Percentiles rank a stretch among this genome's conserved stretches.
These are phyloP conservation scores for Kwoniella newhampshirensis DNA, from an alignment of 768 basidiomycete species.

Conservation along the genomic window DNA sequence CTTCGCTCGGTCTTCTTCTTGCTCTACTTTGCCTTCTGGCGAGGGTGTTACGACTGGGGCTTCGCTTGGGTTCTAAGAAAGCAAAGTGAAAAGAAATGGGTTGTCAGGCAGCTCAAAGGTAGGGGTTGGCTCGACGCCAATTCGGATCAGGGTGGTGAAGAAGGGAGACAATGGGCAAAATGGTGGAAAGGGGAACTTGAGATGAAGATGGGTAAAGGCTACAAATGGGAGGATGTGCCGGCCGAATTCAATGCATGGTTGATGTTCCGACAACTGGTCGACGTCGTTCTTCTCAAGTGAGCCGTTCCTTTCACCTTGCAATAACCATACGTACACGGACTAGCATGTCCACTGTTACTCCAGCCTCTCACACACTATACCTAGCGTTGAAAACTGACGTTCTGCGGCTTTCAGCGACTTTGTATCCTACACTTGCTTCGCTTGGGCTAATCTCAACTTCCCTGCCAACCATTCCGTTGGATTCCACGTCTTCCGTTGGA, in stretches of 20 bases:
- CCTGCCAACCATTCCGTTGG: slow-evolving; percentile 71
- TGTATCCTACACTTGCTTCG: slow-evolving; percentile 89
- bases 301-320: slow-evolving; percentile 42
- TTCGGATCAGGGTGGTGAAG: slow-evolving; percentile 31
- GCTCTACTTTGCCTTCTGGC: slow-evolving; percentile 89
- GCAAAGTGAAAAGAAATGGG: slow-evolving; percentile 94
- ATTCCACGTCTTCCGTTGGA: slow-evolving; percentile 83
- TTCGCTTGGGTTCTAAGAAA: slow-evolving; percentile 90
- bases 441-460: slow-evolving; percentile 85
- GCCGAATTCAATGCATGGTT: slow-evolving; percentile 96
- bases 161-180: slow-evolving; percentile 59
- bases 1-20: slow-evolving; percentile 68
- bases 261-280: slow-evolving; percentile 90
- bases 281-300: slow-evolving; percentile 92
- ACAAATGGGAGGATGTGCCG: slow-evolving; percentile 88
- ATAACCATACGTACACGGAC: neutral
- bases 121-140: slow-evolving; percentile 81
- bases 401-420: slow-evolving; percentile 70
- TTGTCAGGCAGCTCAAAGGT: slow-evolving; percentile 73
- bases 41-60: slow-evolving; percentile 85
- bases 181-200: slow-evolving; percentile 87
- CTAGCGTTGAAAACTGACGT: neutral
- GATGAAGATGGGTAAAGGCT: slow-evolving; percentile 92
- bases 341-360: neutral
- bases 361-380: neutral